Base-by-base conservation (phyloP, 1,139 yeast genomes). In the Waltiozyma sp. region DNA sequence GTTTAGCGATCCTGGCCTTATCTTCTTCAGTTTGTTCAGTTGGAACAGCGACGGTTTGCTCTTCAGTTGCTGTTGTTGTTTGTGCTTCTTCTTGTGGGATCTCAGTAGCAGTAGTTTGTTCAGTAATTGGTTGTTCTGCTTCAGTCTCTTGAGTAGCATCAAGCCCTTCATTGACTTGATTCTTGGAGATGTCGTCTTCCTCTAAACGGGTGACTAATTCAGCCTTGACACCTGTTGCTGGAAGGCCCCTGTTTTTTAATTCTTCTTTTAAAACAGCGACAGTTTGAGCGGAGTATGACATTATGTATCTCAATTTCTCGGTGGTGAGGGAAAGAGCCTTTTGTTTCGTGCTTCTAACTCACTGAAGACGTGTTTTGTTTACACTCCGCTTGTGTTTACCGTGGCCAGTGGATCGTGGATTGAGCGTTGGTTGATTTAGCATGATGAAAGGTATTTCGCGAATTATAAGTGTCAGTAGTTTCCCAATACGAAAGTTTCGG, bases 241-340 rank as follows among this genome's bases (percentile, higher is more conserved):
- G 61, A 45, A 91, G 72, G 2, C 81, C 84, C 51, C 80, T 77
- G 39, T 70, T 65, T 55, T 82, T 80, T 55, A 91, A 73, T 44
- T 77, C 55, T 50, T 84, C 96, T 61, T 85, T 88, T 62, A 89
- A 73, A 66, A 87, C 95, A 36, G 83, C 80, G 41, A 88, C 96
- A 31, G 95, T 89, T 39, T 52, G 53, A 16, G 53, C 36, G 6
- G 57, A 45, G 40, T 53, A 54, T 2, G 42, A 35, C 37, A 35
- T 35, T 35, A n/a, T 38, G 23, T 5, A n/a, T 28, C 16, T 38
- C 15, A 8, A 21, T 24, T 8, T 10, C 18, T 24, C n/a, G n/a
- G n/a, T n/a, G n/a, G n/a, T n/a, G n/a, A n/a, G n/a, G n/a, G n/a
- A n/a, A n/a, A n/a, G n/a, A n/a, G n/a, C n/a, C n/a, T n/a, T n/a